Conservation (phyloP, 139 green algal genomes). For the Pycnococcus provasolii region DNA sequence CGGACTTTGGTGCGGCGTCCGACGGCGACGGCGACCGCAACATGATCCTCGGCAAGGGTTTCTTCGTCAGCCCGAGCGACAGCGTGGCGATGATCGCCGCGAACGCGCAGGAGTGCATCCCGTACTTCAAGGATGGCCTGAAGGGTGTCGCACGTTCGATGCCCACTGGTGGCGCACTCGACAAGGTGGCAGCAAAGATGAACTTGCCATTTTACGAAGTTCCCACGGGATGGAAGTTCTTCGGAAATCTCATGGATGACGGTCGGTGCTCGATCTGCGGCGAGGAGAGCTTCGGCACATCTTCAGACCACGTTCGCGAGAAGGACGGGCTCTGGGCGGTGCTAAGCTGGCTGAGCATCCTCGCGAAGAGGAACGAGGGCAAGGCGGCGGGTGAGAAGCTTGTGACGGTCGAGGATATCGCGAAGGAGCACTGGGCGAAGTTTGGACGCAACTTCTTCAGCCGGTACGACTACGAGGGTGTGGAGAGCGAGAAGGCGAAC, state of each 20-base stretch:
- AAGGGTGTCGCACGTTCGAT: constrained; percentile 91
- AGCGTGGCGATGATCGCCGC: constrained; percentile 96
- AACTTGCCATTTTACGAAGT: constrained; percentile 36
- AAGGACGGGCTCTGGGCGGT: constrained; percentile 82
- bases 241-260: constrained; percentile 54
- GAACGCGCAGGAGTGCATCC: constrained; percentile 85
- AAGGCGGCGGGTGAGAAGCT: constrained; percentile 34
- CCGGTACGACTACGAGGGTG: constrained; percentile 37
- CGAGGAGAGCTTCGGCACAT: constrained; percentile 96
- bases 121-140: constrained; percentile 72
- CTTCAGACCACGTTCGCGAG: constrained; percentile 90
- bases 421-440: constrained; percentile 33
- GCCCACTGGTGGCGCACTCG: constrained; percentile 83
- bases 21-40: constrained; percentile 90
- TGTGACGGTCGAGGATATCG: constrained; percentile 40
- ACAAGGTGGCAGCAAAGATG: constrained; percentile 75
- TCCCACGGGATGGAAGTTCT: constrained; percentile 59
- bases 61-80: constrained; percentile 96
- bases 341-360: constrained; percentile 82
- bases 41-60: constrained; percentile 95
- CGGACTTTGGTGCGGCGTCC: constrained; percentile 57
- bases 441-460: constrained; percentile 42
- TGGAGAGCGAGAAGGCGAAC: constrained; percentile 37
- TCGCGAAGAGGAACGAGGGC: constrained; percentile 84
- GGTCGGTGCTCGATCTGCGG: constrained; percentile 48